Conservation (phyloP, 805 yeast species). For the Schwanniomyces occidentalis region DNA sequence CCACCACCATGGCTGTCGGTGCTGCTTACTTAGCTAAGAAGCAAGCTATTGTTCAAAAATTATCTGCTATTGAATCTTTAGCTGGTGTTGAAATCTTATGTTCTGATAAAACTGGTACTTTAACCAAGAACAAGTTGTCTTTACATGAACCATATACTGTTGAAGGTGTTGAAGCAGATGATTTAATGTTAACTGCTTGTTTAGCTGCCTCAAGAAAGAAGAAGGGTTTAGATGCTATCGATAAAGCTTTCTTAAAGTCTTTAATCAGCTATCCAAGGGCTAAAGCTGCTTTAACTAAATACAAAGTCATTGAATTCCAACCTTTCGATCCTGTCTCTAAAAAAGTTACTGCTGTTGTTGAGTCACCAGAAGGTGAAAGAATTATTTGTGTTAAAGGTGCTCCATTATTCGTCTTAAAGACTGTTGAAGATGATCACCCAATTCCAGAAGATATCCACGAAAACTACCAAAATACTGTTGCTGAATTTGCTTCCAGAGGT, state of each 20-base stretch:
- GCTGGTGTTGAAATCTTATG: conserved; percentile 98
- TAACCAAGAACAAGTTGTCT: conserved; percentile 95
- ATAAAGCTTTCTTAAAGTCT: conserved; percentile 93
- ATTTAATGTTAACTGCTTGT: conserved; percentile 95
- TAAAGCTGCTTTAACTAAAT: conserved; percentile 86
- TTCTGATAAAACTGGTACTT: conserved; percentile 97
- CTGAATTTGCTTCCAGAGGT: conserved; percentile 97
- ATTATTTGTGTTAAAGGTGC: conserved; percentile 97
- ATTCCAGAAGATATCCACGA: conserved; percentile 91
- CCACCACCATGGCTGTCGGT: conserved; percentile 99
- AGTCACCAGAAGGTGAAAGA: conserved; percentile 94
- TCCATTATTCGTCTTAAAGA: conserved; percentile 93
- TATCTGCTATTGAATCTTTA: conserved; percentile 93
- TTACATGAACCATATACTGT: conserved; percentile 97
- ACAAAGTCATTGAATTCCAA: conserved; percentile 93
- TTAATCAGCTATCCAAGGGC: conserved; percentile 88
- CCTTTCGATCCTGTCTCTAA: conserved; percentile 98
- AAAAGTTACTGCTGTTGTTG: conserved; percentile 93
- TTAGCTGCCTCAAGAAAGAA: conserved; percentile 97
- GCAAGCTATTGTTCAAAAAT: conserved; percentile 95
- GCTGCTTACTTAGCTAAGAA: conserved; percentile 98
- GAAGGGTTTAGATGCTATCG: conserved; percentile 98
- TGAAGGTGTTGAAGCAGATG: conserved; percentile 95
- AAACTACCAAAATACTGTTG: conserved; percentile 95
- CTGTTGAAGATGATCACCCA: conserved; percentile 96